A percentile compares a stretch with the other conserved stretches of the same genome.
phyloP scores from a whole-genome alignment of 352 stramenopile genomes.

The Blastocystis sp. region DNA sequence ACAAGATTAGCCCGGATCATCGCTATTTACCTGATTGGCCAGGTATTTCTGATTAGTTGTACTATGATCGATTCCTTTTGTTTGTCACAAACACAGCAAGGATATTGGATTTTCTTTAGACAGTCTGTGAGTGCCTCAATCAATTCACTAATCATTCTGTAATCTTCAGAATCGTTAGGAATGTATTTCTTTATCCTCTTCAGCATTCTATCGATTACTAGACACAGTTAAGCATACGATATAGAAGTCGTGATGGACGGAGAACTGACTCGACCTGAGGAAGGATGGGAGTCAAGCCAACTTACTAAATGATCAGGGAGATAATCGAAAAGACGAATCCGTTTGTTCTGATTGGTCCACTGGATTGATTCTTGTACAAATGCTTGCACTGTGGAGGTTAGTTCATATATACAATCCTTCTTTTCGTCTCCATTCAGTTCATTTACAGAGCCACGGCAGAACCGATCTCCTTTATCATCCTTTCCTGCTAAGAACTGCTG shows the following conservation, averaged over 20 bases:
- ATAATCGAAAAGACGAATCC: conserved; percentile 12
- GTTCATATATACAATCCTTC: conserved; percentile 41
- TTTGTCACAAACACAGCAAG: conserved; percentile 19
- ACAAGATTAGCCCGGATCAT: not conserved
- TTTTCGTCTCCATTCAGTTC: conserved; percentile 26
- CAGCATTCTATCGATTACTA: conserved; percentile 37
- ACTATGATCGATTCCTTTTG: conserved; percentile 4
- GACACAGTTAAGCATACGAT: not conserved
- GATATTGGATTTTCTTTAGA: conserved; percentile 14
- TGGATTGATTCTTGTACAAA: conserved; percentile 58
- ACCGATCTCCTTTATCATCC: conserved; percentile 45
- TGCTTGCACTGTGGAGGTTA: conserved; percentile 24
- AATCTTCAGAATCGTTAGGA: not conserved
- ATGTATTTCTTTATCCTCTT: not conserved
- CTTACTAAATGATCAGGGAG: conserved; percentile 1
- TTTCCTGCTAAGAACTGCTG: conserved; percentile 13
- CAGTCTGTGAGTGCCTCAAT: not conserved
- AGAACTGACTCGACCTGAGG: conserved; percentile 23
- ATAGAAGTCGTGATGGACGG: conserved; percentile 50
- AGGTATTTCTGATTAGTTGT: conserved; percentile 31
- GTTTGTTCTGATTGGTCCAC: conserved; percentile 51
- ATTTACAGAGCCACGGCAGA: conserved; percentile 12
- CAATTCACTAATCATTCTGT: not conserved
- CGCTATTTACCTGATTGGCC: conserved; percentile 57
- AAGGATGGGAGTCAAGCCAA: conserved; percentile 56